phyloP scores from a whole-genome alignment of 495 filamentous ascomycete species.

The Penicillium soppii region DNA sequence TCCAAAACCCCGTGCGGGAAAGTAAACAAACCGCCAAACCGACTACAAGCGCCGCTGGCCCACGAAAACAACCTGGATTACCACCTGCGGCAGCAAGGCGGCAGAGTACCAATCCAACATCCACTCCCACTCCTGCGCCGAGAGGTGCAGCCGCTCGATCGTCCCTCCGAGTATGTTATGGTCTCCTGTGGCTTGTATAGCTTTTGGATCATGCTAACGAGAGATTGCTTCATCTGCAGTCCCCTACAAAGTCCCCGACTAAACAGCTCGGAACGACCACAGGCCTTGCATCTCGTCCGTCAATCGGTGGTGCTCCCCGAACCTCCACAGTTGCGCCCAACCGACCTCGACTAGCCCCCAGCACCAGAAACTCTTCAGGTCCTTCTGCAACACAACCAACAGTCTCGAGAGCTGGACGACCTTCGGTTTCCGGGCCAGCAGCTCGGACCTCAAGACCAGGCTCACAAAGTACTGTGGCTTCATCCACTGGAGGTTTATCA shows the following conservation, averaged over 20 bases:
- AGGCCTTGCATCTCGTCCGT: slow-evolving; percentile 45
- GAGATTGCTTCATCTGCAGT: slow-evolving; percentile 41
- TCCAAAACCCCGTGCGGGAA: slow-evolving; percentile 56
- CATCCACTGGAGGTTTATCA: slow-evolving; percentile 23
- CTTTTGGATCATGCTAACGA: slow-evolving; percentile 7
- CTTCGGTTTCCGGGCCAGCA: slow-evolving; percentile 38
- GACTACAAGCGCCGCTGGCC: slow-evolving; percentile 27
- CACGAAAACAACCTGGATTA: slow-evolving; percentile 39
- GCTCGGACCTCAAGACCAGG: slow-evolving; percentile 37
- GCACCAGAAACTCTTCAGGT: slow-evolving; percentile 64
- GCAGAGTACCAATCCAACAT: slow-evolving; percentile 62
- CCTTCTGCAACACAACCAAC: slow-evolving; percentile 51
- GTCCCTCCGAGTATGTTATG: slow-evolving; percentile 57
- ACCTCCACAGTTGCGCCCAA: slow-evolving; percentile 39
- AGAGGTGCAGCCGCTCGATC: slow-evolving; percentile 46
- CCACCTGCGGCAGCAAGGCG: slow-evolving; percentile 57
- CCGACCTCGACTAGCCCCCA: slow-evolving; percentile 54
- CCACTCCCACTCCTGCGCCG: slow-evolving; percentile 61
- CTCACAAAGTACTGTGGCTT: slow-evolving; percentile 22
- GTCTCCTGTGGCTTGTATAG: not conserved
- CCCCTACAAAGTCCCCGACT: slow-evolving; percentile 76
- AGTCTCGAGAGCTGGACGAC: slow-evolving; percentile 32
- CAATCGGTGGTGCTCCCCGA: slow-evolving; percentile 51
- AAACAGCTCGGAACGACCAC: slow-evolving; percentile 67
- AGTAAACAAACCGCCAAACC: slow-evolving; percentile 34